These are phyloP conservation scores for Yarrowia keelungensis DNA, from an alignment of 805 yeast genomes.

Conservation along the genomic window DNA sequence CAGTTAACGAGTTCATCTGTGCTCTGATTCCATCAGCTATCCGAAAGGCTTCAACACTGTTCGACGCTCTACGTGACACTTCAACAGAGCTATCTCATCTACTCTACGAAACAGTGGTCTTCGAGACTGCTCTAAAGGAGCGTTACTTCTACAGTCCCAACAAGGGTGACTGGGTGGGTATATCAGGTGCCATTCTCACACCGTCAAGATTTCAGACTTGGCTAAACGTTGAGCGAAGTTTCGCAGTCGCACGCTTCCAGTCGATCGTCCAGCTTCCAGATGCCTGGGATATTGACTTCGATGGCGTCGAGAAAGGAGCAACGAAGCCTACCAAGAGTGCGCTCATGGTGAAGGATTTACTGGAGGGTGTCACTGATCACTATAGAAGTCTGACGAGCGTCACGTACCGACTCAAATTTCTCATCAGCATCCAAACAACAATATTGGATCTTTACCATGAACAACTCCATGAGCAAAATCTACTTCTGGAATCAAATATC, in stretches of 20 bases:
- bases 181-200: constrained; percentile 48
- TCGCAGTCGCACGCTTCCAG: constrained; percentile 56
- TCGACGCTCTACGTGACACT: constrained; percentile 47
- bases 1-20: constrained; percentile 55
- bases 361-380: constrained; percentile 63
- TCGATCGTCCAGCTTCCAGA: constrained; percentile 58
- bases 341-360: constrained; percentile 60
- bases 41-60: constrained; percentile 52
- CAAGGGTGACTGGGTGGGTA: constrained; percentile 55
- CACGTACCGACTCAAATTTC: constrained; percentile 62
- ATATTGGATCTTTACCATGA: constrained; percentile 61
- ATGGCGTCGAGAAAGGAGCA: constrained; percentile 54
- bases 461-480: constrained; percentile 54
- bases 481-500: constrained; percentile 54
- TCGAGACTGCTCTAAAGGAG: constrained; percentile 59
- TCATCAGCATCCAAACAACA: constrained; percentile 64
- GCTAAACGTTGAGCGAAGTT: constrained; percentile 60
- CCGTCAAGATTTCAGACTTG: constrained; percentile 54
- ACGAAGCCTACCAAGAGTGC: constrained; percentile 72
- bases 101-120: constrained; percentile 62
- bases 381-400: constrained; percentile 56
- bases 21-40: constrained; percentile 58
- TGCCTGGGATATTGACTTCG: constrained; percentile 67
- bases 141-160: constrained; percentile 58
- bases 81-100: constrained; percentile 65